These are phyloP conservation scores for Wickerhamomyces bovis DNA, from an alignment of 805 yeast species.

Conservation along the genomic window DNA sequence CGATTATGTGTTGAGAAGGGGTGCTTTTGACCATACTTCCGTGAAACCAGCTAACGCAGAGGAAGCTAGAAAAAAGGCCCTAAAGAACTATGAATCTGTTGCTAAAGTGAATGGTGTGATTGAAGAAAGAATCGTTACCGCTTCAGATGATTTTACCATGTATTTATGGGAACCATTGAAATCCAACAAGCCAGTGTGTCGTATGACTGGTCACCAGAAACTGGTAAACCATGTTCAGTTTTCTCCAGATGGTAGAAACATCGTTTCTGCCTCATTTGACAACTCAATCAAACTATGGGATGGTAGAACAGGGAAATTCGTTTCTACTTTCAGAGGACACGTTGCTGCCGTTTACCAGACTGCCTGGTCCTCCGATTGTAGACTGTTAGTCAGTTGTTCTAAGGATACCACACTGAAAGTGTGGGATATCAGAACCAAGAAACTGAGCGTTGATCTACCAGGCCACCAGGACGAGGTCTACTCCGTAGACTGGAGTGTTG, in stretches of 20 bases:
- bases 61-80: slow-evolving; percentile 44
- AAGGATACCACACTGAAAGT: slow-evolving; percentile 95
- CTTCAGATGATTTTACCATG: slow-evolving; percentile 97
- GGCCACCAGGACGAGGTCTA: slow-evolving; percentile 95
- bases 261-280: slow-evolving; percentile 92
- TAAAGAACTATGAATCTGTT: slow-evolving; percentile 48
- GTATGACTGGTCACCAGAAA: slow-evolving; percentile 98
- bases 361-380: slow-evolving; percentile 94
- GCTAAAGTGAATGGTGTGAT: slow-evolving; percentile 47
- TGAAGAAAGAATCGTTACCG: slow-evolving; percentile 91
- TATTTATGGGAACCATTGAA: slow-evolving; percentile 90
- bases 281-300: slow-evolving; percentile 96
- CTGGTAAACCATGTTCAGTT: slow-evolving; percentile 92
- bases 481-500: slow-evolving; percentile 97
- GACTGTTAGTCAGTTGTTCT: slow-evolving; percentile 87
- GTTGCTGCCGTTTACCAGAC: slow-evolving; percentile 98
- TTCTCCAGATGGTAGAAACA: slow-evolving; percentile 88
- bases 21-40: slow-evolving; percentile 79
- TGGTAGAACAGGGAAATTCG: slow-evolving; percentile 83
- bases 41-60: slow-evolving; percentile 35
- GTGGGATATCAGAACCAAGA: slow-evolving; percentile 88
- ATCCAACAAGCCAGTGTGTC: slow-evolving; percentile 73
- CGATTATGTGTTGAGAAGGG: slow-evolving; percentile 79
- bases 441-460: slow-evolving; percentile 83
- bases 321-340: slow-evolving; percentile 91